Evolutionary conservation across 2,329 filamentous ascomycete genomes (phyloP).

Genomic region (Colletotrichum trifolii): DNA sequence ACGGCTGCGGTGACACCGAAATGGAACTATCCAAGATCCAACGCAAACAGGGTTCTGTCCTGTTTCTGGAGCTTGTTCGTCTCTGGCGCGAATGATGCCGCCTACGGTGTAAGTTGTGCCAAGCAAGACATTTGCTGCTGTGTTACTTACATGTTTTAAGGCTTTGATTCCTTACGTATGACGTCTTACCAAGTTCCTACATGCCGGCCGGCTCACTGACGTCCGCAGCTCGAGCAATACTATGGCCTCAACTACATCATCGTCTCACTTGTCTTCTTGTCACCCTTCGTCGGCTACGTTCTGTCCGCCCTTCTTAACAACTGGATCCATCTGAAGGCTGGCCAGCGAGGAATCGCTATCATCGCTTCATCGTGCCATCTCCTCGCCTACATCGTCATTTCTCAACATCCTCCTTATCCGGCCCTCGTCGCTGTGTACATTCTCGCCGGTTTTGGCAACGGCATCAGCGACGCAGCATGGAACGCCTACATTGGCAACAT

Average conservation of each 20-base stretch:
- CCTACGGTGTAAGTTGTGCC: slow-evolving; percentile 62
- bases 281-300: slow-evolving; percentile 73
- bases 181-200: slow-evolving; percentile 31
- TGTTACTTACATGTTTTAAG: slow-evolving; percentile 43
- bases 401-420: slow-evolving; percentile 74
- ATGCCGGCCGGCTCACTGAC: slow-evolving; percentile 39
- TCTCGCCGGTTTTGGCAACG: slow-evolving; percentile 77
- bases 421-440: slow-evolving; percentile 73
- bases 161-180: slow-evolving; percentile 63
- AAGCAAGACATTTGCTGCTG: background rate
- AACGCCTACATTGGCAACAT: slow-evolving; percentile 72
- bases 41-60: slow-evolving; percentile 59
- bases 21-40: slow-evolving; percentile 62
- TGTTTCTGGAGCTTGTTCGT: slow-evolving; percentile 69
- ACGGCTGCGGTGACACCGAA: slow-evolving; percentile 44
- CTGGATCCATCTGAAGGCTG: slow-evolving; percentile 47
- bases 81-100: slow-evolving; percentile 68
- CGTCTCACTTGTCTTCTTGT: slow-evolving; percentile 74
- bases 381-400: slow-evolving; percentile 71
- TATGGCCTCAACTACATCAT: slow-evolving; percentile 71
- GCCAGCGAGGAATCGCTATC: slow-evolving; percentile 69
- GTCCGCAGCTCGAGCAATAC: slow-evolving; percentile 52
- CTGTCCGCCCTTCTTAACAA: slow-evolving; percentile 72
- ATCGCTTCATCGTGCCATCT: slow-evolving; percentile 70
- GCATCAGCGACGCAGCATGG: slow-evolving; percentile 68